Base-by-base conservation (phyloP, 1,284 basidiomycete genomes). In the Sphagnurus paluster region DNA sequence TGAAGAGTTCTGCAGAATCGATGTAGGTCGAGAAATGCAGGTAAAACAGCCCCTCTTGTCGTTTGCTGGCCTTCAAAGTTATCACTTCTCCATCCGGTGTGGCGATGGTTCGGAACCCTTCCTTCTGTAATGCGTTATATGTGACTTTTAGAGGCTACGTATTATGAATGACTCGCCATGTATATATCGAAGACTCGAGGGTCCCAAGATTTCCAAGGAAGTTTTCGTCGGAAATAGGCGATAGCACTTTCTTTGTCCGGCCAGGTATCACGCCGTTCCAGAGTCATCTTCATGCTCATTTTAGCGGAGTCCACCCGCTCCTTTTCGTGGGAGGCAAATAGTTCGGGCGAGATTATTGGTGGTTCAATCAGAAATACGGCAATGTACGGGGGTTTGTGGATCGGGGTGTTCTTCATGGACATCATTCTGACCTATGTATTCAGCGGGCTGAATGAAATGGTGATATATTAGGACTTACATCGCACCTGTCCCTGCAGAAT, bases 191-290 rank as follows among this genome's bases (percentile, higher is more conserved):
- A 46, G 1, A 69, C 63, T 16, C 67, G 57, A 5, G 59, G 46
- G 51, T 75, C 70, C 74, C 73, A 75, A 7, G 50, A 49, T 25
- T 56, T 65, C 72, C 73, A 76, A 1, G 73, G 73, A 34, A 65
- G 49, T 13, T 68, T 61, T 46, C 64, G 66, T 30, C 51, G 57
- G 39, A 75, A 65, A 56, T 72, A 74, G 23, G 53, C 45, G 5
- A 61, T 60, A 2, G 72, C 73, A 11, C 64, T 60, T 26, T 62
- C 59, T 36, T 57, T 59, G 14, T 64, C 64, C 0, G 52, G 48
- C 72, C 72, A 76, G 1, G 56, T 58, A 49, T 71, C 65, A 16
- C 66, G 64, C 11, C 73, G 63, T 9, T 55, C 45, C 11, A 59
- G 55, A 2, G 71, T 74, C 11, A 65, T 53, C 6, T 56, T 55